Base-by-base conservation (phyloP, 331 rosid species). In the Erythrophleum ivorense region DNA sequence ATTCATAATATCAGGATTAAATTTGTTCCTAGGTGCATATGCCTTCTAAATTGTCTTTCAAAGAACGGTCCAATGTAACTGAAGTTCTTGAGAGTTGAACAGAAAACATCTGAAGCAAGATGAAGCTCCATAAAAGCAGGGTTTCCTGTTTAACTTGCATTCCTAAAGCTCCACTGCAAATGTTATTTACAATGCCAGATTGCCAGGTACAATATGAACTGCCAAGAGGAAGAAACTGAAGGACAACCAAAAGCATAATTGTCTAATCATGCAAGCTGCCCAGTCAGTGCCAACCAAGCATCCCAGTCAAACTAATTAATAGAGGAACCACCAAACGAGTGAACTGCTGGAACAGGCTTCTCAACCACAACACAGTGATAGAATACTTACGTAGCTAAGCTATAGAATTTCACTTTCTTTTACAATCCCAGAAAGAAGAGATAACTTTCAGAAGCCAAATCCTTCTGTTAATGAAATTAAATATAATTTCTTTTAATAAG, bases 401-500 rank as follows among this genome's bases (percentile, higher is more conserved):
- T 49, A 50, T 52, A 70, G 24, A 67, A 38, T 34, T 60, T 60
- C 67, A 50, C 68, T 36, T 82, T 70, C 13, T 62, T 33, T 71
- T 24, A 18, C 12, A 43, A 53, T 74, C 2, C n/a, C 36, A 41
- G 48, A 19, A 45, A 4, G 40, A 36, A 36, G 40, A 36, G 54
- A 68, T 45, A n/a, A 45, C 41, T 43, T 81, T 54, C 29, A 24
- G 29, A 24, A 76, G 73, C 67, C 65, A 60, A 76, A 36, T 57
- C 66, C 57, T 34, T 21, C 21, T 53, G 67, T 54, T 46, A 58
- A 7, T 10, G 14, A 36, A 36, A 36, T 57, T 72, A 15, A 50
- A 52, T 11, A 7, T 66, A 72, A 33, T 12, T 70, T 59, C 50
- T 9, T 10, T 58, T 2, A 50, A 70, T 24, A 55, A 46, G 24